A percentile compares a stretch with the other conserved stretches of the same genome.
These are phyloP conservation scores for Candida xyloterini DNA, from an alignment of 805 yeast species.

Conservation along the genomic window DNA sequence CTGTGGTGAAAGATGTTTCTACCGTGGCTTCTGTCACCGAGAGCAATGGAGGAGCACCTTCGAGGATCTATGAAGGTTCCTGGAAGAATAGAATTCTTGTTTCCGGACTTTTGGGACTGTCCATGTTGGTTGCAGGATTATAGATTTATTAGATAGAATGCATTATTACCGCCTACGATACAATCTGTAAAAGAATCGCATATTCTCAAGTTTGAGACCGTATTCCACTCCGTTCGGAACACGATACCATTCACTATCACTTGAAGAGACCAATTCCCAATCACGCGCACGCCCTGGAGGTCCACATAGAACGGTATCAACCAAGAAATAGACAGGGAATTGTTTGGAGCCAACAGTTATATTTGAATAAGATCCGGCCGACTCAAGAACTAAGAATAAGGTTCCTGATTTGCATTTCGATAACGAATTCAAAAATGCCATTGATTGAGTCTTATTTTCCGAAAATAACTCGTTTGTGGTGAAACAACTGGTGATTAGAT, in stretches of 20 bases:
- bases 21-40: constrained; percentile 18
- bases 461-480: constrained; percentile 85
- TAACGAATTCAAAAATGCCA: constrained; percentile 53
- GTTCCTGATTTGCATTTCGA: constrained; percentile 53
- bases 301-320: constrained; percentile 70
- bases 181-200: constrained; percentile 80
- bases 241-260: constrained; percentile 84
- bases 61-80: constrained; percentile 9
- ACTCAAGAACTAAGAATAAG: constrained; percentile 66
- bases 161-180: constrained; percentile 39
- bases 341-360: constrained; percentile 70
- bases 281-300: constrained; percentile 43
- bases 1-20: constrained; percentile 18
- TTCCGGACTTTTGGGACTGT: constrained; percentile 22
- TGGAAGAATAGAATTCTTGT: constrained; percentile 25
- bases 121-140: constrained; percentile 20
- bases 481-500: constrained; percentile 70
- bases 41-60: constrained; percentile 19
- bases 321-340: constrained; percentile 78
- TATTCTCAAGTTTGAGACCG: constrained; percentile 72
- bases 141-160: constrained; percentile 1
- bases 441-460: constrained; percentile 59
- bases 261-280: constrained; percentile 64
- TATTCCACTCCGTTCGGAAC: constrained; percentile 49
- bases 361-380: constrained; percentile 88